Evolutionary conservation across 2,329 filamentous ascomycete genomes (phyloP), one percentile per base, ranked within the genome.

Genomic region (Cladosporium halotolerans): DNA sequence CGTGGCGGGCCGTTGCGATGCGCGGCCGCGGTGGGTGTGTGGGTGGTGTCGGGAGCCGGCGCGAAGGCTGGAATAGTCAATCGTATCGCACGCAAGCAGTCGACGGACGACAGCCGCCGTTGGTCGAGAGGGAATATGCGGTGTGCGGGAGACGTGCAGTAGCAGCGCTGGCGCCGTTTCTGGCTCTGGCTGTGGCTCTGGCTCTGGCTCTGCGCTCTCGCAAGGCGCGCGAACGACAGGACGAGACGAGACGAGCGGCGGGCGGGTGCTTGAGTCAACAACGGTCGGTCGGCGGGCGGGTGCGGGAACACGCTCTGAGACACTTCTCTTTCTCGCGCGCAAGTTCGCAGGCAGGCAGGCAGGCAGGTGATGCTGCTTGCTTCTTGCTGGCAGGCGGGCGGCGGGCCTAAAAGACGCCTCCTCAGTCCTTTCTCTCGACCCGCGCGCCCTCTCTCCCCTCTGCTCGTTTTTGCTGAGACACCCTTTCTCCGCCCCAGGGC

Each of bases 391-490:
- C 23, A 16, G 36, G 36, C 45, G 45, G 34, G 45, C 45, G 45
- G 45, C 45, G 39, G 42, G 31, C 42, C 48, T 44, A 51, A 51
- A 44, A 51, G 28, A 43, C 48, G 48, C 48, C 48, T 49, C 41
- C 23, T 2, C 23, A 28, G 23, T 28, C 23, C 23, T 28, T 4
- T 28, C 23, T 28, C 23, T 28, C 23, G 23, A 28, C 23, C 23
- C 23, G 23, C 23, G 23, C 23, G 23, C 23, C 23, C 23, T 5
- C 23, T 28, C 36, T 39, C 16, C 16, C n/a, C 48, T 51, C 48
- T 51, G 48, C 48, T 51, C 48, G 48, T 44, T 51, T 51, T 51
- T 51, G 48, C 48, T 51, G 48, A 51, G 48, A 51, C 48, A 51
- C 48, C 16, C 40, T 19, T 51, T 51, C 48, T 51, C 48, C 48